A percentile compares a stretch with the other conserved stretches of the same genome.
phyloP scores from a whole-genome alignment of 139 green algal species.

The Micractinium sp. region DNA sequence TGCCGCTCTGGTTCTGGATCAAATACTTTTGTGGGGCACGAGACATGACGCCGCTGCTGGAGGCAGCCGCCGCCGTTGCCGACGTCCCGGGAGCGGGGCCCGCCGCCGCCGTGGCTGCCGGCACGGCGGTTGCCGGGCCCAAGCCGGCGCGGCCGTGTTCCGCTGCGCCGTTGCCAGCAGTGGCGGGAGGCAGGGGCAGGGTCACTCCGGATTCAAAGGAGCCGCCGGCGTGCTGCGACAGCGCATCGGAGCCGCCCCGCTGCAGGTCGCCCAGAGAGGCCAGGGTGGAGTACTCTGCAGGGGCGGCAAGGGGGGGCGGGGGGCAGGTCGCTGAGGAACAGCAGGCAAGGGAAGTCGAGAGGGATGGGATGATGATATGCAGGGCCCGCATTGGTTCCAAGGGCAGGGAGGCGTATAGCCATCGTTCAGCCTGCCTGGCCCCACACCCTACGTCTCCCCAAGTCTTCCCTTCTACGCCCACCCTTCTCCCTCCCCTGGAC shows the following conservation, averaged over 20 bases:
- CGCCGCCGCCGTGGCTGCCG: neutral
- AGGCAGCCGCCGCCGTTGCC: neutral
- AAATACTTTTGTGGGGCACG: constrained; percentile 84
- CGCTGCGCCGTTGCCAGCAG: no score
- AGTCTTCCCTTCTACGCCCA: no score
- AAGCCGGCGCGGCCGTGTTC: no score
- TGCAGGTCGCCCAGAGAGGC: neutral
- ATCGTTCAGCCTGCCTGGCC: no score
- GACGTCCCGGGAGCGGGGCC: neutral
- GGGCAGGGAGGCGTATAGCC: no score
- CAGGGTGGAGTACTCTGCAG: neutral
- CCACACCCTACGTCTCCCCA: no score
- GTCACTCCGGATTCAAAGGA: no score
- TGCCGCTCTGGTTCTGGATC: constrained; percentile 84
- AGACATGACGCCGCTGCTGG: neutral
- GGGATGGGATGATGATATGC: neutral
- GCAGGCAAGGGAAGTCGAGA: neutral
- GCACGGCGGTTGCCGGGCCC: neutral
- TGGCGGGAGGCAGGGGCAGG: no score
- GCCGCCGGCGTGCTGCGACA: neutral
- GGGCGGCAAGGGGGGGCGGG: no score
- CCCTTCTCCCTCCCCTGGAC: no score
- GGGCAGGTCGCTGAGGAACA: no score
- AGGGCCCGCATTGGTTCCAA: neutral
- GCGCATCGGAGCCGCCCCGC: neutral